Conservation (phyloP, 2,329 filamentous ascomycete genomes). For the Fusarium redolens region DNA sequence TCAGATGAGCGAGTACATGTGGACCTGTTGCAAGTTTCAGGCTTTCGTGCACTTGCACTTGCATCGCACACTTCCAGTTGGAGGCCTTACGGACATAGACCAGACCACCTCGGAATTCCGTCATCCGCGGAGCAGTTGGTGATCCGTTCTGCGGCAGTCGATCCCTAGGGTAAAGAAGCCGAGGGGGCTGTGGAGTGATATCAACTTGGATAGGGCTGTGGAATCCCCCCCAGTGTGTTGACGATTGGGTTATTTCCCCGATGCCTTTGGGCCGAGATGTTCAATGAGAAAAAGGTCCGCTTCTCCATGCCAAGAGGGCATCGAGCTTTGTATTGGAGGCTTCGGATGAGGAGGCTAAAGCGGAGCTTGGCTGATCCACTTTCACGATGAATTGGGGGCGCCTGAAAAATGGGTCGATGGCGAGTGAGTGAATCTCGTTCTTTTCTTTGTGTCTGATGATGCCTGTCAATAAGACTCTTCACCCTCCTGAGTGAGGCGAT, state of each 20-base stretch:
- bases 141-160: conserved; percentile 9
- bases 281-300: not conserved
- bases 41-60: not conserved
- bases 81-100: conserved; percentile 18
- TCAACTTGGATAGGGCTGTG: conserved; percentile 31
- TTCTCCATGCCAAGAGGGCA: conserved; percentile 13
- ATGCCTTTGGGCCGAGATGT: conserved; percentile 2
- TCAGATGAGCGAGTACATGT: conserved; percentile 16
- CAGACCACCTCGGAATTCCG: not conserved
- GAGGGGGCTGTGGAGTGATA: conserved; percentile 28
- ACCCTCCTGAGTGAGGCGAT: not conserved
- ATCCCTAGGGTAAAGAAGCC: conserved; percentile 20
- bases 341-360: conserved; percentile 6
- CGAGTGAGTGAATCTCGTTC: conserved; percentile 10
- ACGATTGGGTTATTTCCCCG: conserved; percentile 1
- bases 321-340: not conserved
- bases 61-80: not conserved
- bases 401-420: conserved; percentile 8
- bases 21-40: conserved; percentile 18
- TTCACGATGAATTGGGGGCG: conserved; percentile 1
- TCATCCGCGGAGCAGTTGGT: conserved; percentile 1
- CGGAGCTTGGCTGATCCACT: conserved; percentile 23
- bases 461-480: not conserved
- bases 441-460: conserved; percentile 6
- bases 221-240: not conserved